These are phyloP conservation scores for Fusarium globosum DNA, from an alignment of 2,329 filamentous ascomycete species.

Conservation along the genomic window DNA sequence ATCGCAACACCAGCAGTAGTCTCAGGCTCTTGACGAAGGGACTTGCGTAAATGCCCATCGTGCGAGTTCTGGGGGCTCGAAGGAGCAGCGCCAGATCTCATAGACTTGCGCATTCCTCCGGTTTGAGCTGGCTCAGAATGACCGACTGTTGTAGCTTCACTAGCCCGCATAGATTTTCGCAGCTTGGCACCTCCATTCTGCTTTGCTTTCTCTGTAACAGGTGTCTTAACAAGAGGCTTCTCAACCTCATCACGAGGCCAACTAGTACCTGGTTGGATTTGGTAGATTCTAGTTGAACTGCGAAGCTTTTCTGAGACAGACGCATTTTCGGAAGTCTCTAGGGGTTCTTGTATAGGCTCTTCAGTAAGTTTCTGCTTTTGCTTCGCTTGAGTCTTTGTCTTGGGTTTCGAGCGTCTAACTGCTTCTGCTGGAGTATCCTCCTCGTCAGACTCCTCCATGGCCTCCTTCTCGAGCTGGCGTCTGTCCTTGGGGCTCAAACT, in stretches of 20 bases:
- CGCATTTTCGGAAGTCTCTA: constrained; percentile 9
- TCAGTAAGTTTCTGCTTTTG: constrained; percentile 30
- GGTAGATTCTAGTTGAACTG: constrained; percentile 50
- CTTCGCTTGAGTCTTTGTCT: constrained; percentile 54
- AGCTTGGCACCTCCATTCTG: constrained; percentile 47
- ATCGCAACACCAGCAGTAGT: constrained; percentile 24
- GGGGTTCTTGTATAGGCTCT: constrained; percentile 12
- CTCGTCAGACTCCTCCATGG: constrained; percentile 62
- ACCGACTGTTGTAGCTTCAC: constrained; percentile 34
- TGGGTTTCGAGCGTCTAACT: constrained; percentile 35
- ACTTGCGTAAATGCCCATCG: constrained; percentile 36
- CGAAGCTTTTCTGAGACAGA: constrained; percentile 17
- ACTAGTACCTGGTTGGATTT: constrained; percentile 52
- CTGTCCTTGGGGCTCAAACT: constrained; percentile 72
- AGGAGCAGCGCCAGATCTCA: constrained; percentile 41
- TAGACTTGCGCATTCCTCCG: constrained; percentile 50
- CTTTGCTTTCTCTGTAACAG: constrained; percentile 1
- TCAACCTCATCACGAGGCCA: constrained; percentile 39
- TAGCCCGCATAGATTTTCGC: constrained; percentile 60
- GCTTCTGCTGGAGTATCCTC: constrained; percentile 53
- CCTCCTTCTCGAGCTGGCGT: constrained; percentile 69
- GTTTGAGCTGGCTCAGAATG: constrained; percentile 22
- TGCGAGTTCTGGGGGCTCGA: constrained; percentile 12
- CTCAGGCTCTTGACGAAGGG: constrained; percentile 37
- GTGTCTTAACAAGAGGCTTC: constrained; percentile 5